Evolutionary conservation across 164 flowering plant species (phyloP).

Genomic region (Buxus sempervirens): DNA sequence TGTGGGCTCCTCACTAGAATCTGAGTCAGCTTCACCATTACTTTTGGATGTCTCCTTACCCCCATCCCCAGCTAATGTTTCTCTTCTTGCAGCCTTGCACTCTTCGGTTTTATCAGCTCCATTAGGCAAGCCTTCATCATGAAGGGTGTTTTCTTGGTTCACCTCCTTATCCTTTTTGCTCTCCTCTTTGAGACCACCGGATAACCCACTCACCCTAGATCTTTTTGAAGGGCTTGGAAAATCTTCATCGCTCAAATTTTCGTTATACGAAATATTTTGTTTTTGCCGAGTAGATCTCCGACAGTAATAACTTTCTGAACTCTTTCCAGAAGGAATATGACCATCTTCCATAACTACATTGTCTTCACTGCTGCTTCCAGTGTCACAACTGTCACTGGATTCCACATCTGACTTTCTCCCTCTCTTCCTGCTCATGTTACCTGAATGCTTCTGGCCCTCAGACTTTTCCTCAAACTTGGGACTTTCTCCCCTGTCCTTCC

Average conservation of each 20-base stretch:
- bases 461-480: background rate
- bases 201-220: slow-evolving; percentile 17
- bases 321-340: slow-evolving; percentile 1
- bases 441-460: background rate
- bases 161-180: slow-evolving; percentile 10
- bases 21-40: slow-evolving; percentile 1
- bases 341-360: slow-evolving; percentile 7
- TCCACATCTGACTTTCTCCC: slow-evolving; percentile 31
- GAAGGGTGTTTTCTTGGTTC: slow-evolving; percentile 12
- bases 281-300: slow-evolving; percentile 27
- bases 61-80: background rate
- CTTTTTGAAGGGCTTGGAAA: slow-evolving; percentile 12
- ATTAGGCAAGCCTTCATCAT: slow-evolving; percentile 16
- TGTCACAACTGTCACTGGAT: slow-evolving; percentile 45
- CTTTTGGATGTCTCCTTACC: background rate
- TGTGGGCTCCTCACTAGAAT: slow-evolving; percentile 3
- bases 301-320: slow-evolving; percentile 16
- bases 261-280: slow-evolving; percentile 40
- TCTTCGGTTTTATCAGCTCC: slow-evolving; percentile 14
- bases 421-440: slow-evolving; percentile 32
- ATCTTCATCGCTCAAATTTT: slow-evolving; percentile 33
- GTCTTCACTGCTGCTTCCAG: slow-evolving; percentile 33
- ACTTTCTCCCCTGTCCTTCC: background rate
- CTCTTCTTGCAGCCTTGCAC: slow-evolving; percentile 4
- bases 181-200: slow-evolving; percentile 10